These are phyloP conservation scores for Capsicum chinense DNA, from an alignment of 257 asterid species.

Conservation along the genomic window DNA sequence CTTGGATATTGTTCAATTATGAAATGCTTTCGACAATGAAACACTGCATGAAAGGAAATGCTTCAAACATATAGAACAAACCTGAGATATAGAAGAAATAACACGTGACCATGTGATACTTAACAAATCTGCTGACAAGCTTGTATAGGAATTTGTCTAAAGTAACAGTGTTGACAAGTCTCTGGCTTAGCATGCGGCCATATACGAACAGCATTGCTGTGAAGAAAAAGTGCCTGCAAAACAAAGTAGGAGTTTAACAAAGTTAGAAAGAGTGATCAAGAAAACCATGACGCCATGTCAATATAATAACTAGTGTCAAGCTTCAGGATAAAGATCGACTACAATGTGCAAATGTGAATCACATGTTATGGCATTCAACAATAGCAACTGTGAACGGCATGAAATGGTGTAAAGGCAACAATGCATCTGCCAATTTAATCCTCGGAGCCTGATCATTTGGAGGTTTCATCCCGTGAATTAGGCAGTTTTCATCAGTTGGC, in stretches of 20 bases:
- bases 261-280: conserved; percentile 11
- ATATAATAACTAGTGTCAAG: conserved; percentile 14
- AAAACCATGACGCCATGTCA: conserved; percentile 9
- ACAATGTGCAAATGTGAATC: neutral
- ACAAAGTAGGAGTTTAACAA: conserved; percentile 25
- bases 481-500: neutral
- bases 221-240: conserved; percentile 87
- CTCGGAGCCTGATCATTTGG: neutral
- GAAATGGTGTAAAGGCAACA: conserved; percentile 14
- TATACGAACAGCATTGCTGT: conserved; percentile 85
- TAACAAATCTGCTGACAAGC: conserved; percentile 68
- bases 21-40: neutral
- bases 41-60: conserved; percentile 1
- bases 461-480: neutral
- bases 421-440: neutral
- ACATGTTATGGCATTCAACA: conserved; percentile 8
- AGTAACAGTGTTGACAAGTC: conserved; percentile 81
- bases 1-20: neutral
- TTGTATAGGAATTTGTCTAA: conserved; percentile 69
- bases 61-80: conserved; percentile 39
- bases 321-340: neutral
- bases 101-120: conserved; percentile 94
- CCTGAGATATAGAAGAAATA: conserved; percentile 87
- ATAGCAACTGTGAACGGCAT: neutral
- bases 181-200: conserved; percentile 85